These are phyloP conservation scores for Gymnopus androsaceus DNA, from an alignment of 1,284 basidiomycete genomes.

Conservation along the genomic window DNA sequence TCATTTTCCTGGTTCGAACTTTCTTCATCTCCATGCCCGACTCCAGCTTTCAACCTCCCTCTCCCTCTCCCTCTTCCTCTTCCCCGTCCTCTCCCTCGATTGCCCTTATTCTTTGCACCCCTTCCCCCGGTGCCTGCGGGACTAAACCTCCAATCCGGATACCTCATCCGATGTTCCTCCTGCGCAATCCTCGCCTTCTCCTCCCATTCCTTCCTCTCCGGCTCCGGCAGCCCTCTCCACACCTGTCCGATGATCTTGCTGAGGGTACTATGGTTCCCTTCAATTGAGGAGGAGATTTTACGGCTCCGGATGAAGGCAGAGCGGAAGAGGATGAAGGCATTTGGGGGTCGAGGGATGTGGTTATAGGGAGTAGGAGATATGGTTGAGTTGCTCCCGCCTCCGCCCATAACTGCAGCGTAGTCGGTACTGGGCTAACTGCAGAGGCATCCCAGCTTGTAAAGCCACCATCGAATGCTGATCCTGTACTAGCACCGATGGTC, in stretches of 20 bases:
- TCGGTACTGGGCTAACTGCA: background rate
- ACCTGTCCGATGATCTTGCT: conserved; percentile 61
- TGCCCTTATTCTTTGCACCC: conserved; percentile 23
- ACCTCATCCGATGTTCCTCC: conserved; percentile 74
- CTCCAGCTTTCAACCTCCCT: conserved; percentile 15
- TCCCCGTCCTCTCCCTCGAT: conserved; percentile 23
- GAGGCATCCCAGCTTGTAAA: background rate
- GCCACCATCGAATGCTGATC: too few relatives aligned
- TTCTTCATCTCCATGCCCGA: conserved; percentile 32
- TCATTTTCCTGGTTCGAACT: background rate
- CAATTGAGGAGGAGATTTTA: conserved; percentile 74
- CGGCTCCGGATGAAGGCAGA: conserved; percentile 83
- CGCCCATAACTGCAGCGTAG: too few relatives aligned
- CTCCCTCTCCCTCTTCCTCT: conserved; percentile 35
- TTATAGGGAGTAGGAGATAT: conserved; percentile 30
- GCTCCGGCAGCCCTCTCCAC: conserved; percentile 62
- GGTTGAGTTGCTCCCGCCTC: too few relatives aligned
- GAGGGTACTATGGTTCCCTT: conserved; percentile 77
- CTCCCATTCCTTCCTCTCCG: conserved; percentile 74
- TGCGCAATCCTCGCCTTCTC: conserved; percentile 73
- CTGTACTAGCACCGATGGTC: too few relatives aligned
- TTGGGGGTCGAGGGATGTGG: conserved; percentile 87
- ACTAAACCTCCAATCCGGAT: conserved; percentile 77
- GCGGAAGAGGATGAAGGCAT: conserved; percentile 94
- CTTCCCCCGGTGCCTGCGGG: conserved; percentile 48